Base-by-base conservation (phyloP, 805 yeast genomes). In the Novakomyces olei region DNA sequence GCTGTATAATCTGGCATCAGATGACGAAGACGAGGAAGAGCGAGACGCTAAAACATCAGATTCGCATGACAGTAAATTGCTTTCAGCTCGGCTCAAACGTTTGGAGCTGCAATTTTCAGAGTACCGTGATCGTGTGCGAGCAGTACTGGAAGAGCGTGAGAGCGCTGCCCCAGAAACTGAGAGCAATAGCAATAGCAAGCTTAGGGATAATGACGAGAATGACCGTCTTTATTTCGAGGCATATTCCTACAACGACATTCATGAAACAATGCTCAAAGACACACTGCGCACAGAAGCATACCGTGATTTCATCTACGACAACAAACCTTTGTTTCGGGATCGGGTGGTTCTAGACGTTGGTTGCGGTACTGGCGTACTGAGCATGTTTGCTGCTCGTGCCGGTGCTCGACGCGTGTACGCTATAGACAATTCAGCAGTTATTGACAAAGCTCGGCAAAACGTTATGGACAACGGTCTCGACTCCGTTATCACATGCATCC, bases 211-310 rank as follows among this genome's bases (percentile, higher is more conserved):
- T n/a, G n/a, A n/a, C n/a, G 35, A 54, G 67, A 30, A 37, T 26
- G 92, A 79, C 48, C 85, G 78, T 53, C 92, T 79, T 52, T 79
- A 79, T 55, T 79, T 79, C 55, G 67, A 71, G 30, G 79, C 92
- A 2, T 79, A 79, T 46, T 92, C 78, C 49, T 92, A 79, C 48
- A 76, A 75, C 47, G 91, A 91, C 33, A 79, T 79, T 46, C 93
- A 79, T 49, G 92, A 80, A 54, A 92, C 78, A 54, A 79, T 79
- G 93, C 64, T 79, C 44, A 81, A 80, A 53, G 93, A 79, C 53
- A 64, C 75, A 32, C 76, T 75, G 22, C 68, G 93, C 55, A 79
- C 93, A 4, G 55, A 77, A 36, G 65, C 81, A 17, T 79, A 79
- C 55, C 61, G 92, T 49, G 69, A 72, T 38, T 92, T 92, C 30